Evolutionary conservation across 1,139 yeast species (phyloP).

Genomic region (Suhomyces atakaporum): DNA sequence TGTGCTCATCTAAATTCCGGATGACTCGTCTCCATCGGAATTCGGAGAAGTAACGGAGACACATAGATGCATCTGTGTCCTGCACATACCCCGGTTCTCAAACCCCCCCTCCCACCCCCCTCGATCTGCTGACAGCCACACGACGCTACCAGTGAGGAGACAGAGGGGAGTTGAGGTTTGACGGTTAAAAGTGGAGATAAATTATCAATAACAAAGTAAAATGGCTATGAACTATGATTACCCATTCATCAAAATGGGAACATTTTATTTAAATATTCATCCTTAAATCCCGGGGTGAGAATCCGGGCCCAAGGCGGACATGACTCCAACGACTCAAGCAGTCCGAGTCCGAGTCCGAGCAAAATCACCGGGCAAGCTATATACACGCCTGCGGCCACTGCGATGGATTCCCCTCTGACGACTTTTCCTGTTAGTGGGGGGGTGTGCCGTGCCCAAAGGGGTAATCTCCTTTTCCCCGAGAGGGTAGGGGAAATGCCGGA

Average conservation of each 20-base stretch:
- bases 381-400: slow-evolving; percentile 1
- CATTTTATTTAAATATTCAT: too few species aligned
- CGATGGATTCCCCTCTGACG: slow-evolving; percentile 9
- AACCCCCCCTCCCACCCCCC: not conserved
- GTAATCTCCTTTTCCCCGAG: slow-evolving; percentile 11
- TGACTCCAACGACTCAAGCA: slow-evolving; percentile 10
- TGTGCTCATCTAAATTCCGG: slow-evolving; percentile 4
- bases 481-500: slow-evolving; percentile 6
- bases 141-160: slow-evolving; percentile 4
- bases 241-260: too few species aligned
- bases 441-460: slow-evolving; percentile 1
- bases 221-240: too few species aligned
- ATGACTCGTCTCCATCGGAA: slow-evolving; percentile 10
- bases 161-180: slow-evolving; percentile 5
- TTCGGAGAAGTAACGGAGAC: slow-evolving; percentile 3
- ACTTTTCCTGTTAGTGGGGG: slow-evolving; percentile 10
- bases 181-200: not conserved
- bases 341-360: slow-evolving; percentile 16
- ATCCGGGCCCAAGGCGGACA: not conserved
- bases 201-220: too few species aligned
- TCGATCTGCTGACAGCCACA: slow-evolving; percentile 1
- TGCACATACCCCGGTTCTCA: not conserved
- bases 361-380: not conserved
- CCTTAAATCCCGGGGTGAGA: not conserved
- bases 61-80: not conserved